Evolutionary conservation across 2,329 filamentous ascomycete genomes (phyloP), one percentile per base, ranked within the genome.

Genomic region (Pseudophaeomoniella oleicola): DNA sequence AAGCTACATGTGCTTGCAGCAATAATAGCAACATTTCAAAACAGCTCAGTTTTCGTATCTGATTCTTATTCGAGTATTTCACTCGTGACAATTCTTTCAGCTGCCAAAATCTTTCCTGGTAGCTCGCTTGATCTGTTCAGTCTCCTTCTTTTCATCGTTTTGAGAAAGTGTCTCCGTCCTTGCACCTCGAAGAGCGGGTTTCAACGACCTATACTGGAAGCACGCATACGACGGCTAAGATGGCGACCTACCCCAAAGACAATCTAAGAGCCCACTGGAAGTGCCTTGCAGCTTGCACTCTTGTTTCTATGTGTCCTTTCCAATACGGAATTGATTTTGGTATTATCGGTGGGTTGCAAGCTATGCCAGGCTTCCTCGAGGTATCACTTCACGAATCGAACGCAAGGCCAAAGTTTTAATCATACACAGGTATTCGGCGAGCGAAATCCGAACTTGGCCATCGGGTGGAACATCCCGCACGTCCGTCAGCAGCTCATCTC

Each of bases 401-500:
- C 12, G 4, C 15, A 41, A 29, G 42, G 42, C 37, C 36, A 36
- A 22, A 34, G 32, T 31, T 39, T 43, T 30, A 10, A 12, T 29
- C 14, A 34, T 18, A n/a, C n/a, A n/a, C 22, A 52, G 50, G 32
- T 51, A 6, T 53, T 49, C 42, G 49, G 50, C 11, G 36, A 48
- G 17, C 22, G 31, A 15, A 45, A 45, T 13, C 40, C 46, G 4
- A 40, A 32, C 1, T 50, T 44, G 6, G 36, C 51, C 1, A 46
- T 50, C 5, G 55, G 55, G 18, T 57, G 50, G 46, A 58, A 57
- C 38, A 51, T 58, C 16, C 37, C 45, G 3, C 42, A 59, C 10
- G 56, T 55, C 33, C 49, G 59, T n/a, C 61, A 64, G 37, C 59
- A 63, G 42, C 49, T 64, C 29, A 63, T 64, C 36, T 60, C 58